These are phyloP conservation scores for Magnolia sinica DNA, from an alignment of 164 flowering plant genomes.

Conservation along the genomic window DNA sequence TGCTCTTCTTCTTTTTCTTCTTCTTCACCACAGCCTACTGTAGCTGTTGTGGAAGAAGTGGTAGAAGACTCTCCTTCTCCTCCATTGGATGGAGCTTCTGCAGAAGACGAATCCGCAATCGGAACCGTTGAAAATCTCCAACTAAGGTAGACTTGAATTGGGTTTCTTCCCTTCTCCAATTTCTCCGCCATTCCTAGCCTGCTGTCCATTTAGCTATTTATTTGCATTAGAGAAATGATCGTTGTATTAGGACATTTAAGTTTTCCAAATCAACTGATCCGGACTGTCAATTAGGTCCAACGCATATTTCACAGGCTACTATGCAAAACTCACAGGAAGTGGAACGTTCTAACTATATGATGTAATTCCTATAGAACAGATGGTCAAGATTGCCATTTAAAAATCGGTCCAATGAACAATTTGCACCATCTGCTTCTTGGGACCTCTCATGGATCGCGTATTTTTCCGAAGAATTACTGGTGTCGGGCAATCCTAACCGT, in stretches of 20 bases:
- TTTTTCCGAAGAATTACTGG: too few relatives aligned
- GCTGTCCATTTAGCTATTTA: background rate
- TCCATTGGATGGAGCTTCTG: conserved; percentile 14
- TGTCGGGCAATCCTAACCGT: too few relatives aligned
- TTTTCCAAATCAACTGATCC: background rate
- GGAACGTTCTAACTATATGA: too few relatives aligned
- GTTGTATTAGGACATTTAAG: background rate
- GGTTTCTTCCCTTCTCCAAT: background rate
- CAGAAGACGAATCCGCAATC: conserved; percentile 16
- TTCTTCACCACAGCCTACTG: background rate
- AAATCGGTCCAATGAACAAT: too few relatives aligned
- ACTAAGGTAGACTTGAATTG: conserved; percentile 17
- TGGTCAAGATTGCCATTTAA: too few relatives aligned
- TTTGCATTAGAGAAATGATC: background rate
- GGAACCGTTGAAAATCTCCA: conserved; percentile 1
- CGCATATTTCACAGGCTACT: background rate
- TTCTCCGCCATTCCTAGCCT: background rate
- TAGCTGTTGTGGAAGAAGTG: conserved; percentile 20
- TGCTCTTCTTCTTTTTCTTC: conserved; percentile 25
- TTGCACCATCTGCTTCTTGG: too few relatives aligned
- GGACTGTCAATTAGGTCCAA: too few relatives aligned
- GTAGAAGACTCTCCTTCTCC: conserved; percentile 26
- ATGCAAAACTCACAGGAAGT: background rate
- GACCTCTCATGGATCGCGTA: too few relatives aligned
- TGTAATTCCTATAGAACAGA: too few relatives aligned